A percentile compares a stretch with the other conserved stretches of the same genome.
phyloP scores from a whole-genome alignment of 768 basidiomycete species.

The Rubroboletus pulcherrimus region DNA sequence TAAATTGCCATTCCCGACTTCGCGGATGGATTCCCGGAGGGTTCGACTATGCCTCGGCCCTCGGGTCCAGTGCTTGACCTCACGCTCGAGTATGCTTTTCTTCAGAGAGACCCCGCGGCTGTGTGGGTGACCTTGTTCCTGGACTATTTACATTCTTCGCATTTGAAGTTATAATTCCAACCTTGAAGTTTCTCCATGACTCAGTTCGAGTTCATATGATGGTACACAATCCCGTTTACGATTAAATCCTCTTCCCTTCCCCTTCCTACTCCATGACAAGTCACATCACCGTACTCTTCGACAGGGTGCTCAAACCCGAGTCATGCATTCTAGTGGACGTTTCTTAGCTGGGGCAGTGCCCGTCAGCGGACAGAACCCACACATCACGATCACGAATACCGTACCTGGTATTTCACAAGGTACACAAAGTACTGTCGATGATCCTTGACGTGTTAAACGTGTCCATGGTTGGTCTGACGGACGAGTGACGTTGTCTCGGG shows the following conservation, averaged over 20 bases:
- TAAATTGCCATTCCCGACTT: background rate
- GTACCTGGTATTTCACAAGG: background rate
- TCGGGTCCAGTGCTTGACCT: background rate
- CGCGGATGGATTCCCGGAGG: too few relatives aligned
- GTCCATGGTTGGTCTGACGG: background rate
- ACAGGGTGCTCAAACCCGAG: background rate
- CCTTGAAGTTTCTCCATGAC: background rate
- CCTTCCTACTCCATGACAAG: background rate
- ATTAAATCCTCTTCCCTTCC: background rate
- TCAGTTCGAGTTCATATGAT: background rate
- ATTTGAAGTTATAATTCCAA: background rate
- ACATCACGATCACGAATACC: background rate
- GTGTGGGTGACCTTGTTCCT: background rate
- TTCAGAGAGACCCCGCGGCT: background rate
- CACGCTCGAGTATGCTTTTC: background rate
- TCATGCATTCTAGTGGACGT: background rate
- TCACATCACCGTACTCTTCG: background rate
- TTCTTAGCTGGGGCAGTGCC: background rate
- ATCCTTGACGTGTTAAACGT: background rate
- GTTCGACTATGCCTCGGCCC: background rate
- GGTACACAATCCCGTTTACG: too few relatives aligned
- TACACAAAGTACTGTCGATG: background rate
- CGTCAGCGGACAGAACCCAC: background rate
- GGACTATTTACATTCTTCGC: background rate
- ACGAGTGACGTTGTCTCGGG: background rate